A percentile compares a stretch with the other conserved stretches of the same genome.
These are phyloP conservation scores for Ogataea methanolica DNA, from an alignment of 805 yeast species.

Conservation along the genomic window DNA sequence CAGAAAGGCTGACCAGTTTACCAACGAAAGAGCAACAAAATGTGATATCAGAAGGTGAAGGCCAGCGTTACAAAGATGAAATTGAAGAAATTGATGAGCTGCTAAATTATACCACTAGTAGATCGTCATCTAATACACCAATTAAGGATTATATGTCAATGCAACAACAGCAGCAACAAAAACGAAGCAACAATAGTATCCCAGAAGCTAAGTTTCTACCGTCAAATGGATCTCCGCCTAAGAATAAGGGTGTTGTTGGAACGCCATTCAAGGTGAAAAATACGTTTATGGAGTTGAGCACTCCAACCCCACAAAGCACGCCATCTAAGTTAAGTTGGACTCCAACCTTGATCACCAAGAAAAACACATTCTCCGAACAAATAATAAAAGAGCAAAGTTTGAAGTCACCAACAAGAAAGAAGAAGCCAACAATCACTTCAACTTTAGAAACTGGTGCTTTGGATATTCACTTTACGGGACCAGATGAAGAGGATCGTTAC, in stretches of 20 bases:
- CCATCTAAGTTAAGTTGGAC: constrained; percentile 31
- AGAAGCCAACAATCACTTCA: constrained; percentile 50
- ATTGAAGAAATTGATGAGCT: constrained; percentile 2
- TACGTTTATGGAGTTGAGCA: constrained; percentile 18
- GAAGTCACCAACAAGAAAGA: constrained; percentile 42
- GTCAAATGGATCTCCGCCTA: constrained; percentile 5
- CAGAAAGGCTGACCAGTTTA: background rate
- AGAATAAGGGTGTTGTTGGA: constrained; percentile 9
- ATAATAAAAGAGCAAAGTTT: constrained; percentile 32
- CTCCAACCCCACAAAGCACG: constrained; percentile 26
- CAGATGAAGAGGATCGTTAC: constrained; percentile 65
- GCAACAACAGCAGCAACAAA: constrained; percentile 3
- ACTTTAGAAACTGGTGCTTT: constrained; percentile 86
- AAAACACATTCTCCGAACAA: constrained; percentile 25
- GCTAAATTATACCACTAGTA: constrained; percentile 1
- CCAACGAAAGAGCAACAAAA: background rate
- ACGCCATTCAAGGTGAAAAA: constrained; percentile 27
- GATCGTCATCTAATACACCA: constrained; percentile 29
- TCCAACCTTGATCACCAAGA: constrained; percentile 30
- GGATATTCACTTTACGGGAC: constrained; percentile 78
- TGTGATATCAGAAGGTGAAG: background rate
- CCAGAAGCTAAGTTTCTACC: background rate
- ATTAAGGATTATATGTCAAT: constrained; percentile 30
- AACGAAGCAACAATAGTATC: background rate
- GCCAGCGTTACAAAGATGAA: background rate